A percentile compares a stretch with the other conserved stretches of the same genome.
Evolutionary conservation across 345 rosid genomes (phyloP).

Genomic region (Eucalyptus erythrocorys): DNA sequence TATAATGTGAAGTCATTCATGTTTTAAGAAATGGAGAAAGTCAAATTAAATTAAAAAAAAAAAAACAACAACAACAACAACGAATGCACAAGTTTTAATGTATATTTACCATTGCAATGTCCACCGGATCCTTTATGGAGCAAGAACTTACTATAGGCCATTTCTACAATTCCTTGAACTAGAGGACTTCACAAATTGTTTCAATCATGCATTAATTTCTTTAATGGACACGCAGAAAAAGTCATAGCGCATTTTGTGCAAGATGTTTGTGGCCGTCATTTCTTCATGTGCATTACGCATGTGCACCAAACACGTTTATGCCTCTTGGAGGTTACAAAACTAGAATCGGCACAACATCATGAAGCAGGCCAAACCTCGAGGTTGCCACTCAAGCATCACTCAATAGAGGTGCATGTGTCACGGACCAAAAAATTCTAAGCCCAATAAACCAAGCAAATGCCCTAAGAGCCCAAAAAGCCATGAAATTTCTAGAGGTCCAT

Average conservation of each 20-base stretch:
- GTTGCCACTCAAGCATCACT: not conserved
- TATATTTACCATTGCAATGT: not conserved
- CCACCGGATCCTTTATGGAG: not conserved
- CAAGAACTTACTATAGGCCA: too few species aligned
- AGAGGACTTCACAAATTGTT: too few species aligned
- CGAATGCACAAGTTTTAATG: not conserved
- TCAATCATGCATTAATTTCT: too few species aligned
- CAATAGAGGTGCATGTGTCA: not conserved
- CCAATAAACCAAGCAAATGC: too few species aligned
- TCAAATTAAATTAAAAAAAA: fast-evolving
- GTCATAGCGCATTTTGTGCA: too few species aligned
- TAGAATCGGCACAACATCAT: not conserved
- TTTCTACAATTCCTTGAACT: too few species aligned
- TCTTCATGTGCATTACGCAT: not conserved
- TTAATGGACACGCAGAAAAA: too few species aligned
- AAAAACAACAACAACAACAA: not conserved
- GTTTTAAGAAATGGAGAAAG: too few species aligned
- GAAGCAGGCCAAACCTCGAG: not conserved
- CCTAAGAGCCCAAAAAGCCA: too few species aligned
- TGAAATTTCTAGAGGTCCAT: too few species aligned
- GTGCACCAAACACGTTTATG: not conserved
- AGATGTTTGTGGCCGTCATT: too few species aligned
- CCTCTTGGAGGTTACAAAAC: not conserved
- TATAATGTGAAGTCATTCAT: not conserved
- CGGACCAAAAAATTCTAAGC: too few species aligned